Evolutionary conservation across 164 flowering plant species (phyloP).

Genomic region (Aristolochia contorta): DNA sequence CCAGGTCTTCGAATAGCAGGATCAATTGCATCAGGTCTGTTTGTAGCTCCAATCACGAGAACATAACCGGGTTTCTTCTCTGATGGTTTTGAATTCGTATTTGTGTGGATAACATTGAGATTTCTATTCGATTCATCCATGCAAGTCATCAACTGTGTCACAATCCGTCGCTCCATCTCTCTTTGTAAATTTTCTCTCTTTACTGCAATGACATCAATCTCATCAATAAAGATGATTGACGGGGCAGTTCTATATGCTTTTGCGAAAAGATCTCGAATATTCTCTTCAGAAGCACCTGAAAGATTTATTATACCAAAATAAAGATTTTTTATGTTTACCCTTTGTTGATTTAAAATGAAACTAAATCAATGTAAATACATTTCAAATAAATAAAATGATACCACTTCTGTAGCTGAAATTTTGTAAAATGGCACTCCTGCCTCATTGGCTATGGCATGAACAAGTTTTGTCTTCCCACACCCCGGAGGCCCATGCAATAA

Average conservation of each 20-base stretch:
- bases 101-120: conserved; percentile 14
- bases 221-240: conserved; percentile 90
- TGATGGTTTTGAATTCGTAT: conserved; percentile 26
- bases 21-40: conserved; percentile 90
- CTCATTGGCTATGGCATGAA: conserved; percentile 93
- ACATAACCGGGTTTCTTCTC: conserved; percentile 54
- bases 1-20: conserved; percentile 89
- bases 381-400: conserved; percentile 27
- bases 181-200: conserved; percentile 82
- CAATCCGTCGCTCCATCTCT: conserved; percentile 87
- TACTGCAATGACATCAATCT: conserved; percentile 92
- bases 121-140: conserved; percentile 69
- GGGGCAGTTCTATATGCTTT: conserved; percentile 96
- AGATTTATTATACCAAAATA: conserved; percentile 1
- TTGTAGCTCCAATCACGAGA: conserved; percentile 95
- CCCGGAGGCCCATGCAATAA: too few relatives aligned
- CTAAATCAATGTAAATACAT: neutral
- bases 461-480: conserved; percentile 94
- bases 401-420: conserved; percentile 85
- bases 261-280: conserved; percentile 69
- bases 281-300: conserved; percentile 90
- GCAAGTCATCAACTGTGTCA: conserved; percentile 87
- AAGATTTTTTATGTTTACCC: too few relatives aligned
- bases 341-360: neutral
- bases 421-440: conserved; percentile 75